Conservation (phyloP, 495 filamentous ascomycete species). For the Cercophora scortea region DNA sequence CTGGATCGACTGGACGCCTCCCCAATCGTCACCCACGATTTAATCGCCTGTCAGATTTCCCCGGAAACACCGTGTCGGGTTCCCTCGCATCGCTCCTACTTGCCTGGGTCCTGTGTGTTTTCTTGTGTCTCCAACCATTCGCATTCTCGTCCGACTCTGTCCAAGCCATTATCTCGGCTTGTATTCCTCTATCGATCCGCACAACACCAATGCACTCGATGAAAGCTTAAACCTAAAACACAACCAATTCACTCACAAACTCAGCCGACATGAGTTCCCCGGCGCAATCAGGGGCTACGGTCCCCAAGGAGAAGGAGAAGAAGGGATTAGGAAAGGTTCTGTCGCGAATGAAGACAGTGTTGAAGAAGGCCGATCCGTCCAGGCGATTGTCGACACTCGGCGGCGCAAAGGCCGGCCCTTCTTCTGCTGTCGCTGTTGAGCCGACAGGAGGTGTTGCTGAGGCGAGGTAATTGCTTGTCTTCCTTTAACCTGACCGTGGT, state of each 20-base stretch:
- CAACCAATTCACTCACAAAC: neutral
- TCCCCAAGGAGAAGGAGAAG: slow-evolving; percentile 45
- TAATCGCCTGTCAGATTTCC: slow-evolving; percentile 6
- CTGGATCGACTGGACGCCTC: slow-evolving; percentile 3
- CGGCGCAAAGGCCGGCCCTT: slow-evolving; percentile 8
- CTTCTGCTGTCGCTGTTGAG: slow-evolving; percentile 11
- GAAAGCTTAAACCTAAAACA: slow-evolving; percentile 1
- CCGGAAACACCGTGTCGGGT: slow-evolving; percentile 8
- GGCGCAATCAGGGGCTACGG: slow-evolving; percentile 23
- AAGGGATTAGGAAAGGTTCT: slow-evolving; percentile 56
- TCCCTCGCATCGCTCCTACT: neutral
- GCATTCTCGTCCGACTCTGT: neutral
- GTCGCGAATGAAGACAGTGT: slow-evolving; percentile 54
- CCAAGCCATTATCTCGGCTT: neutral
- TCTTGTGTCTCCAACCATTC: neutral
- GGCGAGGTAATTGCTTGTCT: slow-evolving; percentile 21
- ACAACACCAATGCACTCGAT: neutral
- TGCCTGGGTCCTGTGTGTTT: neutral
- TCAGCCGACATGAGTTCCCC: slow-evolving; percentile 36
- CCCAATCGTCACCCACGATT: slow-evolving; percentile 7
- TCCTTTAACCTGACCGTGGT: neutral
- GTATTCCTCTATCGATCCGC: neutral
- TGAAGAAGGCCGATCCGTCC: slow-evolving; percentile 42
- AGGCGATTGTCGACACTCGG: slow-evolving; percentile 20
- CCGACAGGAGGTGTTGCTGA: slow-evolving; percentile 8